Evolutionary conservation across 2,329 filamentous ascomycete genomes (phyloP), one percentile per base, ranked within the genome.

Genomic region (Plectosphaerella sp.): DNA sequence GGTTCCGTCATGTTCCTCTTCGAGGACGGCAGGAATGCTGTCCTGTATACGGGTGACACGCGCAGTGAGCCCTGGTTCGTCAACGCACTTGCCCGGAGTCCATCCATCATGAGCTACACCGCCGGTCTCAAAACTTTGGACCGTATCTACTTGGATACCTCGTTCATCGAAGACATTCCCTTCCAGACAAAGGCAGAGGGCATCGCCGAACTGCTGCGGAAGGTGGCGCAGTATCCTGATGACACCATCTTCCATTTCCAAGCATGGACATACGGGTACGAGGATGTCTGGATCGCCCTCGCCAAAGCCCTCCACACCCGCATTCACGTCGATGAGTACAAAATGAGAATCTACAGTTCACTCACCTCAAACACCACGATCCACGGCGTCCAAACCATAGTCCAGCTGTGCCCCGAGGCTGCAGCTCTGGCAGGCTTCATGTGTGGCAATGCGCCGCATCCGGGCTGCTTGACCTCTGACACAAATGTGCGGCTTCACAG

Each of bases 1-100:
- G 92, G 93, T 0, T 86, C 91, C 16, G 90, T 94, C 16, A 96
- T 96, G 91, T 97, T 97, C 63, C 74, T 97, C 16, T 87, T 97
- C 25, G 89, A 97, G 69, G 84, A 83, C 2, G 69, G 82, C 50
- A 78, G 76, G 0, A 89, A 84, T 55, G 86, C 91, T 1, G 78
- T 95, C 2, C 72, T 97, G 0, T 97, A 97, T 62, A 96, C 92
- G 0, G 92, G 92, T 5, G 93, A 97, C 62, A 85, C 96, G 41
- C 81, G 93, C 58, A 86, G 89, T 50, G 93, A 97, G 62, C 76
- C 82, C 5, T 96, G 91, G 88, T 95, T 91, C 78, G 84, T 97
- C 9, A 86, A 88, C 57, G 76, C 82, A 2, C 71, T 97, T 18
- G 73, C 80, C 0, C 80, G 89, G 48, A 87, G 87, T 57, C 91